Evolutionary conservation across 352 stramenopile genomes (phyloP).

Genomic region (Thraustotheca clavata): DNA sequence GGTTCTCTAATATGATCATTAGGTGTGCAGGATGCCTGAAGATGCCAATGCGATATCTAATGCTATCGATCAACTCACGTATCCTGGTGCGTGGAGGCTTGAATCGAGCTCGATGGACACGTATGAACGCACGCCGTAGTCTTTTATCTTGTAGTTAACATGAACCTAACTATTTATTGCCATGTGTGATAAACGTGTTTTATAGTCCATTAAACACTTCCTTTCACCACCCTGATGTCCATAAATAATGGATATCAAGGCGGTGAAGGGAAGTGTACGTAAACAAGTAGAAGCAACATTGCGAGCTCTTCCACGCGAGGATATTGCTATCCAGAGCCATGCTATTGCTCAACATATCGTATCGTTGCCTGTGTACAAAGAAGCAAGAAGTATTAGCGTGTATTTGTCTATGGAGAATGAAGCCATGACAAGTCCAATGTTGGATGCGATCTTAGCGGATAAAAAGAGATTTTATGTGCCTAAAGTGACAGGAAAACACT

Average conservation of each 20-base stretch:
- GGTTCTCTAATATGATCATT: background rate
- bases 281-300: slow-evolving; percentile 40
- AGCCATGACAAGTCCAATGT: slow-evolving; percentile 41
- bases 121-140: background rate
- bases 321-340: slow-evolving; percentile 47
- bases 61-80: slow-evolving; percentile 1
- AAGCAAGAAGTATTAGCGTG: slow-evolving; percentile 43
- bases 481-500: slow-evolving; percentile 62
- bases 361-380: slow-evolving; percentile 42
- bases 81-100: slow-evolving; percentile 13
- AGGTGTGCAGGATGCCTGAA: slow-evolving; percentile 4
- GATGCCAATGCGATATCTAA: background rate
- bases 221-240: background rate
- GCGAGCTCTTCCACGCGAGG: slow-evolving; percentile 28
- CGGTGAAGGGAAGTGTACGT: slow-evolving; percentile 29
- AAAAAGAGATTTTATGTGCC: slow-evolving; percentile 80
- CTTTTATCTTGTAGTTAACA: background rate
- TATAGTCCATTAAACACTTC: background rate
- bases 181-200: background rate
- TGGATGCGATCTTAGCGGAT: slow-evolving; percentile 44
- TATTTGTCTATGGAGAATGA: slow-evolving; percentile 85
- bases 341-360: slow-evolving; percentile 38
- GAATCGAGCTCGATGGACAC: slow-evolving; percentile 21
- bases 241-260: background rate
- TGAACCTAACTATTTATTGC: background rate